phyloP scores from a whole-genome alignment of 805 yeast genomes.

The Lipomyces anomalus region DNA sequence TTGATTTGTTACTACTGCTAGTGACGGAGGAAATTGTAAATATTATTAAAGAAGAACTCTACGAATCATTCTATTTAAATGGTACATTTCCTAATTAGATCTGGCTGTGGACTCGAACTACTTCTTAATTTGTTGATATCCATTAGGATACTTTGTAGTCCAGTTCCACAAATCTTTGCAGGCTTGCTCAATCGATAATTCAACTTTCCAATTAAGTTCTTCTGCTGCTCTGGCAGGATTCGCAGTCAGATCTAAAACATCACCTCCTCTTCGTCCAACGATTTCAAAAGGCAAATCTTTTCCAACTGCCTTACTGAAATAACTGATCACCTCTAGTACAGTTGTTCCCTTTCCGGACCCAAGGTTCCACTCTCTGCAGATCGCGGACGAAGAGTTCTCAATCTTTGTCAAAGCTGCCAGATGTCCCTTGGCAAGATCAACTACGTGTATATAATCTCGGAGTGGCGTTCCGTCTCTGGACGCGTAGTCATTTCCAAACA shows the following conservation, averaged over 20 bases:
- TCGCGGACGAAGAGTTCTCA: slow-evolving; percentile 37
- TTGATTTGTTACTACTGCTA: too few relatives aligned
- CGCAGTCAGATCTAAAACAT: slow-evolving; percentile 70
- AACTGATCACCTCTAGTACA: slow-evolving; percentile 62
- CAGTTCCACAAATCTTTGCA: slow-evolving; percentile 74
- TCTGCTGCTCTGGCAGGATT: slow-evolving; percentile 58
- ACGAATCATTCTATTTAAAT: too few relatives aligned
- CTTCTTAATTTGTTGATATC: slow-evolving; percentile 38
- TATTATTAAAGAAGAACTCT: too few relatives aligned
- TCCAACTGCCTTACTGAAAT: slow-evolving; percentile 63
- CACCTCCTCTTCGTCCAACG: slow-evolving; percentile 67
- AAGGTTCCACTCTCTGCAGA: slow-evolving; percentile 72
- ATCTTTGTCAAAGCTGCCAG: slow-evolving; percentile 62
- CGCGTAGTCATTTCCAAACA: slow-evolving; percentile 67
- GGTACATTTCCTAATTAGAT: too few relatives aligned
- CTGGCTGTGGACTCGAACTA: too few relatives aligned
- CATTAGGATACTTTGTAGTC: slow-evolving; percentile 64
- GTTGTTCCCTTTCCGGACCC: slow-evolving; percentile 80
- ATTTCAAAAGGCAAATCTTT: slow-evolving; percentile 57
- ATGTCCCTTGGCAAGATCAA: slow-evolving; percentile 74
- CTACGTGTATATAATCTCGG: slow-evolving; percentile 75
- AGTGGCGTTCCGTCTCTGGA: slow-evolving; percentile 76
- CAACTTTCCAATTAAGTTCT: slow-evolving; percentile 63
- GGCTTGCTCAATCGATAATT: slow-evolving; percentile 52
- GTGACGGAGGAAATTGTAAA: too few relatives aligned